Base-by-base conservation (phyloP, 2,329 filamentous ascomycete species). In the Orbilia javanica region DNA sequence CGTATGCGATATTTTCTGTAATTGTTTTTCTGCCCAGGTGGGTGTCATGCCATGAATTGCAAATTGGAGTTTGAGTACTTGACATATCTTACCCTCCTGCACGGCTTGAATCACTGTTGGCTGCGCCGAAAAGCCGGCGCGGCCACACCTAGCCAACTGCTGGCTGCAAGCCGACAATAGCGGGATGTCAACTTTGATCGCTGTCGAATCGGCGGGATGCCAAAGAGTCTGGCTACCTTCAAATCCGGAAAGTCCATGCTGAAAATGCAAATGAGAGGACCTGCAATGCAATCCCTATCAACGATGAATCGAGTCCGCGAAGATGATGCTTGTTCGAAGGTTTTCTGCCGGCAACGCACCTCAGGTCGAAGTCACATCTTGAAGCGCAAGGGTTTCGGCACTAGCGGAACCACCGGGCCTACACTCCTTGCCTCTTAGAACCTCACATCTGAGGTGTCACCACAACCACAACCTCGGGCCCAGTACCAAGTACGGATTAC, bases 401-500 rank as follows among this genome's bases (percentile, higher is more conserved):
- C 74, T 78, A 78, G 62, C 74, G 74, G 74, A 53, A 77, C 64
- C 50, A 52, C 72, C 74, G 74, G 74, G 65, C 74, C 74, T 78
- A 27, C 20, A 39, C 44, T 72, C 74, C 74, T 53, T 57, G 48
- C 27, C 36, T 20, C 66, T 63, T 34, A 74, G 50, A 62, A 55
- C 27, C 53, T 63, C 68, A 46, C 53, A 34, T 25, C 55, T 31
- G 31, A 63, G 53, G 52, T 68, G 53, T 68, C 39, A 68, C 62
- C 70, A 68, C 60, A 53, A 74, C 74, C 74, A 29, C 34, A 36
- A 27, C 50, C 48, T 65, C 65, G 65, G 72, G 72, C 62, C 48
- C 18, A 39, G 48, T 31, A 55, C 20, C 20, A n/a, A n/a, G n/a
- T n/a, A n/a, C n/a, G n/a, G n/a, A n/a, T n/a, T n/a, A n/a, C n/a